Evolutionary conservation across 441 rosid genomes (phyloP).

Genomic region (Rhodomyrtus psidioides): DNA sequence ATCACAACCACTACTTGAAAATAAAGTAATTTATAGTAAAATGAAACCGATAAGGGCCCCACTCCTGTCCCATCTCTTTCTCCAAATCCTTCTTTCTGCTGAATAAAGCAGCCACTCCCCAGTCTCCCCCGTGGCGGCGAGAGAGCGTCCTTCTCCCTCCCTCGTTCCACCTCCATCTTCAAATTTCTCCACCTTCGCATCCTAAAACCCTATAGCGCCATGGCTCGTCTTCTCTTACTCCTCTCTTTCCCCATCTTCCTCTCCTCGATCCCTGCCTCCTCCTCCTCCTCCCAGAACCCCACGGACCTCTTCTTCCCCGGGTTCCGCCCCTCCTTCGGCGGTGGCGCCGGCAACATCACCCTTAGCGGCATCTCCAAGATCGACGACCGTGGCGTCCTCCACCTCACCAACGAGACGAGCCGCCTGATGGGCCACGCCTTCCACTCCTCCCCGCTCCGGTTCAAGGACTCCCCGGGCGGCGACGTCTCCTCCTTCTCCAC

Average conservation of each 20-base stretch:
- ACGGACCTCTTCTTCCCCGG: conserved; percentile 6
- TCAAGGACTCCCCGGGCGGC: conserved; percentile 1
- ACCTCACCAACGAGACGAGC: conserved; percentile 5
- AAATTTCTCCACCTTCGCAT: neutral
- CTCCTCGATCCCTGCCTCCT: neutral
- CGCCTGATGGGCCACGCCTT: conserved; percentile 12
- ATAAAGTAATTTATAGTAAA: neutral
- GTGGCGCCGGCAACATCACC: conserved; percentile 3
- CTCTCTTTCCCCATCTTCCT: neutral
- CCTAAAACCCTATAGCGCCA: neutral
- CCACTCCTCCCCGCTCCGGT: conserved; percentile 3
- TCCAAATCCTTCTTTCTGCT: neutral
- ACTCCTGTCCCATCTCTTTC: neutral
- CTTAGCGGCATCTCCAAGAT: conserved; percentile 1
- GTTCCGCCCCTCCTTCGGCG: neutral
- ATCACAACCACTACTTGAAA: neutral
- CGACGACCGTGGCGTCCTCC: neutral
- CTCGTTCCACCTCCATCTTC: neutral
- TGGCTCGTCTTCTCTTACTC: neutral
- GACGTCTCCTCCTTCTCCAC: conserved; percentile 8
- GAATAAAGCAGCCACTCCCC: neutral
- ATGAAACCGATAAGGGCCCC: neutral
- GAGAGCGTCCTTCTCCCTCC: neutral
- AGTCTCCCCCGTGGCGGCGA: neutral
- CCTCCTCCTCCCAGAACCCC: neutral